Evolutionary conservation across 2,329 filamentous ascomycete species (phyloP).

Genomic region (Ophiocordyceps camponoti-rufipedis): DNA sequence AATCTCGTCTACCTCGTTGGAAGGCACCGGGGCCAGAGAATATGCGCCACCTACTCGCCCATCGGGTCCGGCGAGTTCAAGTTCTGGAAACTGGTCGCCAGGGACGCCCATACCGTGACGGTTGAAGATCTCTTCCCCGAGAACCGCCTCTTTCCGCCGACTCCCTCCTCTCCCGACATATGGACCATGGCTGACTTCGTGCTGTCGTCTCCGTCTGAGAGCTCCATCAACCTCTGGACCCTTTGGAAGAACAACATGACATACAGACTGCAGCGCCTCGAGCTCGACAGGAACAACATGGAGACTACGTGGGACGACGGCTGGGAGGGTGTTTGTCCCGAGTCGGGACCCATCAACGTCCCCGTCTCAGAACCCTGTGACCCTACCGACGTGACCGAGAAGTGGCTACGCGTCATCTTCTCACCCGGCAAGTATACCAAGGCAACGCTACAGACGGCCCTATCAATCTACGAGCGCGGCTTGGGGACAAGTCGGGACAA

Average conservation of each 20-base stretch:
- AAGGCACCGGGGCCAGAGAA: constrained; percentile 28
- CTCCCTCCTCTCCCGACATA: constrained; percentile 51
- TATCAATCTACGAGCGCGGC: constrained; percentile 63
- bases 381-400: constrained; percentile 54
- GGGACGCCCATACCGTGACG: constrained; percentile 42
- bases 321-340: constrained; percentile 54
- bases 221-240: constrained; percentile 48
- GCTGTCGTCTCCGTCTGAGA: constrained; percentile 35
- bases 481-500: constrained; percentile 18
- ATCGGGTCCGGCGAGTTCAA: constrained; percentile 83
- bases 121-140: constrained; percentile 56
- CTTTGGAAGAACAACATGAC: constrained; percentile 74
- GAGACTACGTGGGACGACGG: constrained; percentile 41
- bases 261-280: constrained; percentile 56
- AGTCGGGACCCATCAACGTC: constrained; percentile 33
- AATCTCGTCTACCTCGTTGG: constrained; percentile 60
- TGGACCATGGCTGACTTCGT: constrained; percentile 70
- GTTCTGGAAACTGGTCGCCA: constrained; percentile 62
- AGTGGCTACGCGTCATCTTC: constrained; percentile 74
- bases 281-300: constrained; percentile 50
- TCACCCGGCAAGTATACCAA: constrained; percentile 67
- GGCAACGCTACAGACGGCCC: constrained; percentile 64
- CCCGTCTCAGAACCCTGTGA: constrained; percentile 44
- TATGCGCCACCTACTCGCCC: constrained; percentile 72
- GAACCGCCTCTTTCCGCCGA: constrained; percentile 42